Percentiles rank a stretch among this genome's conserved stretches.
phyloP scores from a whole-genome alignment of 495 filamentous ascomycete genomes.

The Talaromyces liani region DNA sequence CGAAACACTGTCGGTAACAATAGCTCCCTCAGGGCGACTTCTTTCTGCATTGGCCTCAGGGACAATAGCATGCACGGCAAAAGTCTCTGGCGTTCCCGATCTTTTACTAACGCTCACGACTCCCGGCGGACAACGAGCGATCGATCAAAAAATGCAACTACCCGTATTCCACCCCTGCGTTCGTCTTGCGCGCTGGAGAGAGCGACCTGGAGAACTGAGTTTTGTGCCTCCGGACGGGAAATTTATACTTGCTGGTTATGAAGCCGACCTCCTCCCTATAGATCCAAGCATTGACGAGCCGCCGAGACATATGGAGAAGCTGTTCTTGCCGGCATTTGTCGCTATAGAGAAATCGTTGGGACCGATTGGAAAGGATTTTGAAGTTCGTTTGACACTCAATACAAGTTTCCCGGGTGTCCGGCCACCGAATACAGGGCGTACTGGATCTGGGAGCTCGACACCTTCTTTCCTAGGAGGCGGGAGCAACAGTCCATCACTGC shows the following conservation, averaged over 20 bases:
- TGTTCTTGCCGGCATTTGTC: slow-evolving; percentile 74
- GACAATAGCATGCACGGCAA: slow-evolving; percentile 89
- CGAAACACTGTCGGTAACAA: slow-evolving; percentile 76
- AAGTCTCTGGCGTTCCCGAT: slow-evolving; percentile 91
- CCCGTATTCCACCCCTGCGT: slow-evolving; percentile 98
- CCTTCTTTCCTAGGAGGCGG: slow-evolving; percentile 54
- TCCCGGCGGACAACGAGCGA: slow-evolving; percentile 65
- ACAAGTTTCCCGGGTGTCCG: slow-evolving; percentile 47
- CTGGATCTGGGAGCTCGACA: slow-evolving; percentile 47
- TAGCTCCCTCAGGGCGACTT: slow-evolving; percentile 82
- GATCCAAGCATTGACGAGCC: slow-evolving; percentile 34
- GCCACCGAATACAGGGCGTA: slow-evolving; percentile 19
- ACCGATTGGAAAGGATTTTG: slow-evolving; percentile 69
- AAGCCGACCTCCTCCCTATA: slow-evolving; percentile 79
- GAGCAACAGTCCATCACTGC: slow-evolving; percentile 39
- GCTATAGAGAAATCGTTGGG: slow-evolving; percentile 79
- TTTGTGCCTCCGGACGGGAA: slow-evolving; percentile 93
- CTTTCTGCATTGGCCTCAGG: slow-evolving; percentile 83
- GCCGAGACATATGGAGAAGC: slow-evolving; percentile 47
- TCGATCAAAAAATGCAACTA: slow-evolving; percentile 69
- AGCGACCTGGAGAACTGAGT: slow-evolving; percentile 80
- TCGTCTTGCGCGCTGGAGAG: slow-evolving; percentile 74
- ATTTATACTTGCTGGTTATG: slow-evolving; percentile 93
- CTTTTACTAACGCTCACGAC: slow-evolving; percentile 71
- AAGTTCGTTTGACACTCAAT: slow-evolving; percentile 70